These are phyloP conservation scores for Cladophialophora yegresii DNA, from an alignment of 2,329 filamentous ascomycete species.

Conservation along the genomic window DNA sequence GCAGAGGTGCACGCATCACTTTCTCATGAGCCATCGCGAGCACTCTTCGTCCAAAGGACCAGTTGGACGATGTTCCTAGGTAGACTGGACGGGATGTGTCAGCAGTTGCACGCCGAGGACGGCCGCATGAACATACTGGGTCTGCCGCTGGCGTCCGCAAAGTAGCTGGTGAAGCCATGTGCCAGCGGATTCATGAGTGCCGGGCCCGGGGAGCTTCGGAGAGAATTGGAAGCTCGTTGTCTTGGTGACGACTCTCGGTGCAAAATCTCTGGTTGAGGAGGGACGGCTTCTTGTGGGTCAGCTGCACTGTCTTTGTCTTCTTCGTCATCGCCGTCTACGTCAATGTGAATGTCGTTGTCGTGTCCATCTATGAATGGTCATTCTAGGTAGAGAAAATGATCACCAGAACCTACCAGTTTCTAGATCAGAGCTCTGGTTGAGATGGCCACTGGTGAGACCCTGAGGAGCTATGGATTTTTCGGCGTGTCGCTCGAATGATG, in stretches of 20 bases:
- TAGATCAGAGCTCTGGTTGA: too few relatives aligned
- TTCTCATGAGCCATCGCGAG: conserved; percentile 54
- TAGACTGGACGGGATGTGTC: conserved; percentile 46
- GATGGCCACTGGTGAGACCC: neutral
- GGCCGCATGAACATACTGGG: conserved; percentile 44
- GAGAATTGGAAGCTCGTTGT: conserved; percentile 35
- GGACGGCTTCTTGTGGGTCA: neutral
- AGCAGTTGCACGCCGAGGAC: neutral
- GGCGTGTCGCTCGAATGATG: neutral
- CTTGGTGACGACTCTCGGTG: neutral
- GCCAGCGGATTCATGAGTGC: conserved; percentile 49
- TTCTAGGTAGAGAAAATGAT: neutral
- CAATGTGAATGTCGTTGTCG: neutral
- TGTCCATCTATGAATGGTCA: neutral
- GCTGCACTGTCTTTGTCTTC: neutral
- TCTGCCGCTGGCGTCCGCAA: conserved; percentile 46
- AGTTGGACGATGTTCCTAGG: conserved; percentile 59
- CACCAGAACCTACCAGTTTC: neutral
- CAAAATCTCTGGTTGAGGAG: neutral
- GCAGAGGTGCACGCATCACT: conserved; percentile 48
- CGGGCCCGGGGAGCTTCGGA: conserved; percentile 34
- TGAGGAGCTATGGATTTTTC: neutral
- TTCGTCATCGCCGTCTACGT: conserved; percentile 1
- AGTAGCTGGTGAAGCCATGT: conserved; percentile 47
- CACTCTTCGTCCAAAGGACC: conserved; percentile 56